A percentile compares a stretch with the other conserved stretches of the same genome.
phyloP scores from a whole-genome alignment of 2,329 filamentous ascomycete genomes.

The Ophiostoma sp. region DNA sequence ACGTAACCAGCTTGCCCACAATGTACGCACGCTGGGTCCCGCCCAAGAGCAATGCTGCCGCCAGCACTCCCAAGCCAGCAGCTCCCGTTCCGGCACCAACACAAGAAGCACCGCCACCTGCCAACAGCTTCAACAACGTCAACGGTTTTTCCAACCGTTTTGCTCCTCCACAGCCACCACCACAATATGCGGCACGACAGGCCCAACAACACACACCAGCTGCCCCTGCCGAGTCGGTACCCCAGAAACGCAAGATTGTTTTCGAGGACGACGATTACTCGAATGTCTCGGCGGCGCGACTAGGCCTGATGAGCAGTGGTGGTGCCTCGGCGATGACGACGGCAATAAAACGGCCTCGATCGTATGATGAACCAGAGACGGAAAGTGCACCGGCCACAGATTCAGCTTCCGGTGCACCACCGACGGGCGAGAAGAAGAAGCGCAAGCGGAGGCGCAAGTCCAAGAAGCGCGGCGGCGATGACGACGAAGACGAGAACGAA shows the following conservation, averaged over 20 bases:
- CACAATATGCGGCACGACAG: background rate
- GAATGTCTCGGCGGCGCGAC: constrained; percentile 14
- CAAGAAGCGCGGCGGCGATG: constrained; percentile 25
- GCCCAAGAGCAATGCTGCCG: constrained; percentile 33
- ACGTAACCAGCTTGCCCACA: background rate
- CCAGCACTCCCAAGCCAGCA: constrained; percentile 10
- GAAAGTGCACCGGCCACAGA: background rate
- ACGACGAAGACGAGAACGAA: background rate
- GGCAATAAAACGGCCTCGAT: constrained; percentile 18
- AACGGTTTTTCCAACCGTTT: background rate
- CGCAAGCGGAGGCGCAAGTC: constrained; percentile 27
- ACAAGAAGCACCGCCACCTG: background rate
- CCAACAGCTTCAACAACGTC: background rate
- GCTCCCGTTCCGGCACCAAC: background rate
- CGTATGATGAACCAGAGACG: background rate
- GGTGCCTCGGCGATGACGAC: constrained; percentile 11
- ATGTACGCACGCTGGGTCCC: constrained; percentile 43
- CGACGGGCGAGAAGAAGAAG: constrained; percentile 25
- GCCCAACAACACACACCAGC: constrained; percentile 1
- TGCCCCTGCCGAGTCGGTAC: constrained; percentile 13
- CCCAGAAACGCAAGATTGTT: constrained; percentile 32
- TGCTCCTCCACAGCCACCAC: constrained; percentile 1
- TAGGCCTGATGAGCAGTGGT: background rate
- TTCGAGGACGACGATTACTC: constrained; percentile 32
- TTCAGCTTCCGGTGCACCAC: constrained; percentile 11